Conservation (phyloP, 106 monocot genomes). For the Acorus calamus region DNA sequence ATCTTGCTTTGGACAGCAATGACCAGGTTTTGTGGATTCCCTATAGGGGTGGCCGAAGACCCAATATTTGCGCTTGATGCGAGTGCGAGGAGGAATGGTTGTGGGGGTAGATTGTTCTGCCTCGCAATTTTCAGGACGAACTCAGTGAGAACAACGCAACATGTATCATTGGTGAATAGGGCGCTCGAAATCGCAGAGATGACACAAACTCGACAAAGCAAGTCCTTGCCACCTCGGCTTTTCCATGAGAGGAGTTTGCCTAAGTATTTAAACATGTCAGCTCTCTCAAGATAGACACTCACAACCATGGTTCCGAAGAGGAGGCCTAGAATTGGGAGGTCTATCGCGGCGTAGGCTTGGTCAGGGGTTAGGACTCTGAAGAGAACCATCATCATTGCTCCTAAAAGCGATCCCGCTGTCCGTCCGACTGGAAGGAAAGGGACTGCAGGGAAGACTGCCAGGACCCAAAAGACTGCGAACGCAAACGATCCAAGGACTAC, state of each 20-base stretch:
- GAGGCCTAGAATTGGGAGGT: conserved; percentile 90
- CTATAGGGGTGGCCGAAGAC: conserved; percentile 73
- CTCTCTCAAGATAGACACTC: conserved; percentile 67
- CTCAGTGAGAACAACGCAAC: conserved; percentile 78
- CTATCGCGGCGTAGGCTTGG: conserved; percentile 68
- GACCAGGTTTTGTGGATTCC: conserved; percentile 87
- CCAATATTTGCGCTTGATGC: conserved; percentile 92
- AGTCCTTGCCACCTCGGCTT: conserved; percentile 60
- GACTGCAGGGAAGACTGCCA: conserved; percentile 81
- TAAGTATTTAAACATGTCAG: conserved; percentile 75
- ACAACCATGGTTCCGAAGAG: conserved; percentile 97
- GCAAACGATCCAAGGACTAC: conserved; percentile 68
- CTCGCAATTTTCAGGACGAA: conserved; percentile 68
- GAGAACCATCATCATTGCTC: conserved; percentile 75
- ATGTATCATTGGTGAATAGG: conserved; percentile 89
- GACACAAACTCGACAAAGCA: conserved; percentile 57
- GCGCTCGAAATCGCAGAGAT: conserved; percentile 68
- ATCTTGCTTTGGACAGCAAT: conserved; percentile 78
- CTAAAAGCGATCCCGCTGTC: conserved; percentile 73
- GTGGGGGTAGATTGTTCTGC: conserved; percentile 74
- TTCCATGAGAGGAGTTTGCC: conserved; percentile 64
- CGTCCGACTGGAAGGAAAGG: conserved; percentile 81
- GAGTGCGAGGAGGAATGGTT: conserved; percentile 74
- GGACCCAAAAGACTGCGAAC: conserved; percentile 75
- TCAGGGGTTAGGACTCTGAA: conserved; percentile 61